Evolutionary conservation across 257 asterid species (phyloP).

Genomic region (Buddleja alternifolia): DNA sequence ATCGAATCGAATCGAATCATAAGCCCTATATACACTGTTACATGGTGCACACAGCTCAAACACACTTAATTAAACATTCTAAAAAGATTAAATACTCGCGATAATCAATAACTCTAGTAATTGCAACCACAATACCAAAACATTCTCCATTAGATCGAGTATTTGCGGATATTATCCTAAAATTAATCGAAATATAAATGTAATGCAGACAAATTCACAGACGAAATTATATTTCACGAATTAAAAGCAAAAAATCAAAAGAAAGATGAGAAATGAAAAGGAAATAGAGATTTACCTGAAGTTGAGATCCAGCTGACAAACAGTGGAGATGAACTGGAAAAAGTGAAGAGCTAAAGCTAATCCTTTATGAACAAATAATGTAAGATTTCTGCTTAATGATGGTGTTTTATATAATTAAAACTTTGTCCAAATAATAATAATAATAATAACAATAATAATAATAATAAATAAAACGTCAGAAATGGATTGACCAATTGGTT

Average conservation of each 20-base stretch:
- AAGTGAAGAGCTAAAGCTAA: constrained; percentile 14
- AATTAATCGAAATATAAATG: constrained; percentile 10
- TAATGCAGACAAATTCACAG: constrained; percentile 34
- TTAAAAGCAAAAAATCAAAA: background rate
- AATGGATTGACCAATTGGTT: constrained; percentile 1
- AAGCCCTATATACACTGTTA: constrained; percentile 7
- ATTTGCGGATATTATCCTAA: background rate
- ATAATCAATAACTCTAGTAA: background rate
- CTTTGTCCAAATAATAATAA: no score
- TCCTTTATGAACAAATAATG: constrained; percentile 19
- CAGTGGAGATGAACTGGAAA: constrained; percentile 22
- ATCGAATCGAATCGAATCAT: constrained; percentile 22
- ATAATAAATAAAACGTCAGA: no score
- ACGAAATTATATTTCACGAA: constrained; percentile 18
- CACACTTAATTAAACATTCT: constrained; percentile 23
- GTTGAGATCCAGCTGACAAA: constrained; percentile 43
- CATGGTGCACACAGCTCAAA: constrained; percentile 10
- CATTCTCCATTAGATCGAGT: constrained; percentile 13
- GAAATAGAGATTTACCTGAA: constrained; percentile 27
- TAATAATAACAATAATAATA: no score
- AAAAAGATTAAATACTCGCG: background rate
- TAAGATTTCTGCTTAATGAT: constrained; percentile 14
- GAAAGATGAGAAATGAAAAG: background rate
- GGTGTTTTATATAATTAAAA: background rate
- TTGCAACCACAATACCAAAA: background rate